A percentile compares a stretch with the other conserved stretches of the same genome.
Conservation (phyloP, 2,329 filamentous ascomycete genomes). For the Rhynchosporium agropyri region DNA sequence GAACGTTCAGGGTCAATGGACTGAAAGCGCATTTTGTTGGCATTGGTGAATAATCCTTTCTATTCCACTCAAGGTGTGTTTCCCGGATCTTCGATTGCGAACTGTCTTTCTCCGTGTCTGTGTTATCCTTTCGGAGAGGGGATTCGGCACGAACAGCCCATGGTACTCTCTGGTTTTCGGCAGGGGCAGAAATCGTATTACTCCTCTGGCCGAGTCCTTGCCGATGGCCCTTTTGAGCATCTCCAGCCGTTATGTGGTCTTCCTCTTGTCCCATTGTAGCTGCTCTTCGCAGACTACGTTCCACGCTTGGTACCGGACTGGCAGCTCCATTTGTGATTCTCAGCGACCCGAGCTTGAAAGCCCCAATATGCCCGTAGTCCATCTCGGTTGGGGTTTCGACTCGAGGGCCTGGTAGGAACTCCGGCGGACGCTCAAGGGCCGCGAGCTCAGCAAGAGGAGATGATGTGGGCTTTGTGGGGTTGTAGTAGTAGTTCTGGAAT, state of each 20-base stretch:
- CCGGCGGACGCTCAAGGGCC: constrained; percentile 20
- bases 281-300: constrained; percentile 25
- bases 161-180: constrained; percentile 27
- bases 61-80: constrained; percentile 1
- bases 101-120: background rate
- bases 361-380: constrained; percentile 62
- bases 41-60: background rate
- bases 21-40: constrained; percentile 14
- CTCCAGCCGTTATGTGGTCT: constrained; percentile 28
- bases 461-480: constrained; percentile 23
- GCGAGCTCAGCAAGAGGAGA: constrained; percentile 26
- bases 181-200: constrained; percentile 33
- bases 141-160: constrained; percentile 35
- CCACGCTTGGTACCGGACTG: constrained; percentile 52
- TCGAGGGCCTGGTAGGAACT: constrained; percentile 30
- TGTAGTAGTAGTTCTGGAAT: constrained; percentile 28
- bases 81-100: background rate
- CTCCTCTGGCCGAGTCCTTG: constrained; percentile 30
- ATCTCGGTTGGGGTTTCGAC: constrained; percentile 53
- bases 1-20: constrained; percentile 27
- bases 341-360: constrained; percentile 63
- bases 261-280: constrained; percentile 30
- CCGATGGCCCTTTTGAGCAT: constrained; percentile 20
- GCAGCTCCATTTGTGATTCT: constrained; percentile 62
- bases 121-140: constrained; percentile 30